These are phyloP conservation scores for Pichia paraexigua DNA, from an alignment of 805 yeast genomes.

Conservation along the genomic window DNA sequence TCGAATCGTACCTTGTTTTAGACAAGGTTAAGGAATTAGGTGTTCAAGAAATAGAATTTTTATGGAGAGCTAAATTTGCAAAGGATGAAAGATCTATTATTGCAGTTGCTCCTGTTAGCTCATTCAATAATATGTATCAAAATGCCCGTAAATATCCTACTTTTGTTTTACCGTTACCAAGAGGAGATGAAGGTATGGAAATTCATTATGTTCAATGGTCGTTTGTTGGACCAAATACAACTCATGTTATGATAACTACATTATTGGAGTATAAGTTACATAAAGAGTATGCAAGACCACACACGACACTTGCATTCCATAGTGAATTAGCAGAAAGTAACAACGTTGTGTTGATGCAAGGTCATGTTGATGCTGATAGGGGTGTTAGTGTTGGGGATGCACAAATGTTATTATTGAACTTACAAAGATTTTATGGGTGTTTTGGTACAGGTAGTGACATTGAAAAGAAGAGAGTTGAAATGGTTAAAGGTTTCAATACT, in stretches of 20 bases:
- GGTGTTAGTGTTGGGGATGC: constrained; percentile 66
- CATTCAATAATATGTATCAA: constrained; percentile 54
- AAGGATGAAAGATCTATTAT: constrained; percentile 49
- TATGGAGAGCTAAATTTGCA: constrained; percentile 87
- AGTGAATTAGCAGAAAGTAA: constrained; percentile 58
- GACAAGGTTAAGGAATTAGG: constrained; percentile 54
- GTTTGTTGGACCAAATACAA: constrained; percentile 73
- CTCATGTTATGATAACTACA: constrained; percentile 86
- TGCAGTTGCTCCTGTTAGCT: constrained; percentile 51
- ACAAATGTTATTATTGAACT: constrained; percentile 62
- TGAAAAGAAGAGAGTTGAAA: constrained; percentile 40
- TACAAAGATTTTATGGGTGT: constrained; percentile 82
- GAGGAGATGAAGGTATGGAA: constrained; percentile 49
- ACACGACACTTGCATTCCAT: constrained; percentile 84
- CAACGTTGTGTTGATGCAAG: constrained; percentile 74
- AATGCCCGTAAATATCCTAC: constrained; percentile 70
- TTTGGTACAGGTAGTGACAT: constrained; percentile 37
- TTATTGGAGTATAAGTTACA: constrained; percentile 88
- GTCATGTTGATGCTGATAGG: constrained; percentile 66
- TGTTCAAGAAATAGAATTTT: constrained; percentile 56
- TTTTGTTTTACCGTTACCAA: constrained; percentile 87
- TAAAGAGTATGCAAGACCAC: constrained; percentile 89
- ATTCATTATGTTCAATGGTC: constrained; percentile 93
- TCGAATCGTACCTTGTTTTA: constrained; percentile 62
- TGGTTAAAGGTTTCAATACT: constrained; percentile 59